phyloP scores from a whole-genome alignment of 345 rosid species.

The Rhizophora apiculata region DNA sequence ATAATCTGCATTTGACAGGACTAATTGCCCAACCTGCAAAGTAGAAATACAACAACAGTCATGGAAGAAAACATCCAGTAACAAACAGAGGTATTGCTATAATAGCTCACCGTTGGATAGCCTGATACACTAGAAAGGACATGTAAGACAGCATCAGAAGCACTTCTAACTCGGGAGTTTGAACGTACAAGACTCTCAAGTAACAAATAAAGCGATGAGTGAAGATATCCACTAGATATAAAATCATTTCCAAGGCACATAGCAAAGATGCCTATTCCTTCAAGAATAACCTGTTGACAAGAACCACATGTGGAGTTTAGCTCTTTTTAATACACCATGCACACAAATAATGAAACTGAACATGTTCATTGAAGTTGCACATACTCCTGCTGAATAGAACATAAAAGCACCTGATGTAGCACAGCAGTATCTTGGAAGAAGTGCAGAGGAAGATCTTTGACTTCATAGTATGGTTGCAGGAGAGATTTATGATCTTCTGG shows the following conservation, averaged over 20 bases:
- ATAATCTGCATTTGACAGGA: conserved; percentile 90
- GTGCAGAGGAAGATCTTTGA: conserved; percentile 46
- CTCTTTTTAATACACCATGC: not conserved
- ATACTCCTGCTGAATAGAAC: conserved; percentile 2
- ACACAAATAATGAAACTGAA: not conserved
- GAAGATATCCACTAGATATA: conserved; percentile 83
- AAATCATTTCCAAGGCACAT: conserved; percentile 74
- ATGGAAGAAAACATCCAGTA: conserved; percentile 7
- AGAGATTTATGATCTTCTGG: conserved; percentile 53
- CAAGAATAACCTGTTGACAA: conserved; percentile 59
- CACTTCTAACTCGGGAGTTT: conserved; percentile 66
- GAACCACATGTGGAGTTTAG: conserved; percentile 17
- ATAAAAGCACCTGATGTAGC: conserved; percentile 65
- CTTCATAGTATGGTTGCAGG: conserved; percentile 38
- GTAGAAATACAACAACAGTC: conserved; percentile 8
- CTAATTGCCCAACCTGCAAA: conserved; percentile 81
- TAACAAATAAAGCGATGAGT: conserved; percentile 77
- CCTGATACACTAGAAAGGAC: conserved; percentile 55
- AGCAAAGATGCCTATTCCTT: conserved; percentile 77
- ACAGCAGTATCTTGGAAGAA: conserved; percentile 65
- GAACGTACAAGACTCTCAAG: conserved; percentile 77
- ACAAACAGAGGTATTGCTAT: conserved; percentile 11
- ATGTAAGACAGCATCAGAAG: conserved; percentile 75
- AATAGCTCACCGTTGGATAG: conserved; percentile 59
- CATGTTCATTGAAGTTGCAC: not conserved